These are phyloP conservation scores for Flaveria floridana DNA, from an alignment of 140 eudicot genomes.

Conservation along the genomic window DNA sequence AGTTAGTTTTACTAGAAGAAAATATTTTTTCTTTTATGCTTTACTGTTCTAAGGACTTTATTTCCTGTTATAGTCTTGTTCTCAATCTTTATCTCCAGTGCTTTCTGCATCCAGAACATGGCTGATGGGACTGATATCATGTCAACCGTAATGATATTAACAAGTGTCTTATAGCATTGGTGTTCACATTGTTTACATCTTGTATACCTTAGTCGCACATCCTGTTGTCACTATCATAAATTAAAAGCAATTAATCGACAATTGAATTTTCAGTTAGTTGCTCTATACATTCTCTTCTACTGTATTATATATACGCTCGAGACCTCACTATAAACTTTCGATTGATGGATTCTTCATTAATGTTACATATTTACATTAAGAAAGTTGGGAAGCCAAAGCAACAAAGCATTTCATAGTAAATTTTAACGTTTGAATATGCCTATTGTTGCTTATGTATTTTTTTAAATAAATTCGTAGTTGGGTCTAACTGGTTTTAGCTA, in stretches of 20 bases:
- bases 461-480: not conserved
- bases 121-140: slow-evolving; percentile 13
- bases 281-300: slow-evolving; percentile 3
- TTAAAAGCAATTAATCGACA: not conserved
- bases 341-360: not conserved
- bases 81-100: not conserved
- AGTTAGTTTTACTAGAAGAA: not conserved
- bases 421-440: not conserved
- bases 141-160: not conserved
- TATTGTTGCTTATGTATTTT: not conserved
- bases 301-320: not conserved
- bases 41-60: not conserved
- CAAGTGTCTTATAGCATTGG: not conserved
- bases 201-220: not conserved
- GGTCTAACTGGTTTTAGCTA: not conserved
- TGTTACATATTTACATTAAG: not conserved
- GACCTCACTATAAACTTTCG: not conserved
- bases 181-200: slow-evolving; percentile 8
- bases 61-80: not conserved
- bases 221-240: too few relatives aligned
- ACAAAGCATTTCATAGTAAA: not conserved
- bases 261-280: not conserved
- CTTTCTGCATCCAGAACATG: not conserved
- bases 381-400: not conserved
- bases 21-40: not conserved